phyloP scores from a whole-genome alignment of 768 basidiomycete species.

The Mycena rosella region DNA sequence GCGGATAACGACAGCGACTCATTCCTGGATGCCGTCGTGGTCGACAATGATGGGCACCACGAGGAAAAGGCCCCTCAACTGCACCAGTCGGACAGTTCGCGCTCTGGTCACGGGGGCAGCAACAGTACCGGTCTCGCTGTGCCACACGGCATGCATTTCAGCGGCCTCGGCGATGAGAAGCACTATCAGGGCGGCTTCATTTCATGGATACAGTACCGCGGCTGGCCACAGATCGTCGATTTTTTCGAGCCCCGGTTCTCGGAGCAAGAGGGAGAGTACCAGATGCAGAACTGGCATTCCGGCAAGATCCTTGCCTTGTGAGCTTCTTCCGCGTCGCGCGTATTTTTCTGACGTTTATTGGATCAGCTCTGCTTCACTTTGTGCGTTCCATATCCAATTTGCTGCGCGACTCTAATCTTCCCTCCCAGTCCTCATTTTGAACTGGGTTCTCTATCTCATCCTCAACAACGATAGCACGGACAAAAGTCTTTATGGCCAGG shows the following conservation, averaged over 20 bases:
- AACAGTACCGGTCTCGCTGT: constrained; percentile 25
- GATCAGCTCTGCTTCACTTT: constrained; percentile 36
- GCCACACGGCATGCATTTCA: constrained; percentile 7
- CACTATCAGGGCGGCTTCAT: constrained; percentile 34
- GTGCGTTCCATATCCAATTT: constrained; percentile 15
- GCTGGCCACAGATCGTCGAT: constrained; percentile 30
- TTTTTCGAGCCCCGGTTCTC: constrained; percentile 37
- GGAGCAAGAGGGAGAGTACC: constrained; percentile 39
- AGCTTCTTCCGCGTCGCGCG: constrained; percentile 1
- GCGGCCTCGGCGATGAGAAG: constrained; percentile 8
- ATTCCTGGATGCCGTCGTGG: constrained; percentile 41
- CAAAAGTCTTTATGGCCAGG: constrained; percentile 29
- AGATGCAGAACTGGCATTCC: constrained; percentile 40
- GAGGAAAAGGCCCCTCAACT: constrained; percentile 5
- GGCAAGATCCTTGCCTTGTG: constrained; percentile 38
- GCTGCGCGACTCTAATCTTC: not conserved
- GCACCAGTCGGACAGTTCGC: constrained; percentile 36
- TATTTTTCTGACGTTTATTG: not conserved
- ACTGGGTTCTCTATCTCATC: constrained; percentile 47
- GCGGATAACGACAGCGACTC: constrained; percentile 33
- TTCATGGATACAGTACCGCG: constrained; percentile 34
- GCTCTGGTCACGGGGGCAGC: constrained; percentile 34
- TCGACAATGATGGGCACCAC: constrained; percentile 34
- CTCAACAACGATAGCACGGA: constrained; percentile 37
- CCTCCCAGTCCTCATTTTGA: constrained; percentile 40